phyloP scores from a whole-genome alignment of 2,329 filamentous ascomycete genomes.

The Paramyrothecium sp. region DNA sequence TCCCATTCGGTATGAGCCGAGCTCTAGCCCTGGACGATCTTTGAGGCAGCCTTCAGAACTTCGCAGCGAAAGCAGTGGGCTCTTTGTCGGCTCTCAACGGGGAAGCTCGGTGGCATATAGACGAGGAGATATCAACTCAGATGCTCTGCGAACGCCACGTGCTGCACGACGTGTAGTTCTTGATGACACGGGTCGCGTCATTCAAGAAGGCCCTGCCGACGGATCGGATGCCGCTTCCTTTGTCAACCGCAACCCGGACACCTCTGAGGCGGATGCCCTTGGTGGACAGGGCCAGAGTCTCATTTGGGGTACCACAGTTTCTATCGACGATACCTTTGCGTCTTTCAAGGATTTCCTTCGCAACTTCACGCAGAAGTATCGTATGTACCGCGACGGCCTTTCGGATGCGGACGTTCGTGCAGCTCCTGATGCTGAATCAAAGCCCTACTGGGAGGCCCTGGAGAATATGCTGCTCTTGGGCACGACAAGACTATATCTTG shows the following conservation, averaged over 20 bases:
- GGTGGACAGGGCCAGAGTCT: slow-evolving; percentile 79
- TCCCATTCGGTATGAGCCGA: slow-evolving; percentile 85
- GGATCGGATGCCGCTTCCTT: slow-evolving; percentile 62
- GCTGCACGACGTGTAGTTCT: slow-evolving; percentile 55
- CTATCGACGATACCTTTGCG: slow-evolving; percentile 83
- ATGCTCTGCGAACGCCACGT: slow-evolving; percentile 59
- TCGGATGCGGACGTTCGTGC: slow-evolving; percentile 71
- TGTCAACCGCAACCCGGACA: slow-evolving; percentile 70
- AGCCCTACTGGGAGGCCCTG: slow-evolving; percentile 81
- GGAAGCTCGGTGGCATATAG: slow-evolving; percentile 53
- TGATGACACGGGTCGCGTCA: slow-evolving; percentile 57
- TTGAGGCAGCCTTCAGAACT: slow-evolving; percentile 66
- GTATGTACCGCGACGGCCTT: slow-evolving; percentile 85
- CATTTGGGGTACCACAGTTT: slow-evolving; percentile 98
- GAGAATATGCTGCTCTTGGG: slow-evolving; percentile 90
- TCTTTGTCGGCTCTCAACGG: slow-evolving; percentile 72
- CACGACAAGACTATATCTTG: slow-evolving; percentile 80
- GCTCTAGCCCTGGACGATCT: slow-evolving; percentile 77
- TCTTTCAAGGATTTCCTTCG: slow-evolving; percentile 89
- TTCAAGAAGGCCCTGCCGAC: slow-evolving; percentile 49
- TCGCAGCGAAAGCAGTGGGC: slow-evolving; percentile 78
- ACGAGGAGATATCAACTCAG: slow-evolving; percentile 85
- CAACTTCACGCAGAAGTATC: slow-evolving; percentile 92
- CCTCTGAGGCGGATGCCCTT: slow-evolving; percentile 85
- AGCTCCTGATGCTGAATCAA: slow-evolving; percentile 70